Conservation (phyloP, 768 basidiomycete genomes). For the Serendipita vermifera region DNA sequence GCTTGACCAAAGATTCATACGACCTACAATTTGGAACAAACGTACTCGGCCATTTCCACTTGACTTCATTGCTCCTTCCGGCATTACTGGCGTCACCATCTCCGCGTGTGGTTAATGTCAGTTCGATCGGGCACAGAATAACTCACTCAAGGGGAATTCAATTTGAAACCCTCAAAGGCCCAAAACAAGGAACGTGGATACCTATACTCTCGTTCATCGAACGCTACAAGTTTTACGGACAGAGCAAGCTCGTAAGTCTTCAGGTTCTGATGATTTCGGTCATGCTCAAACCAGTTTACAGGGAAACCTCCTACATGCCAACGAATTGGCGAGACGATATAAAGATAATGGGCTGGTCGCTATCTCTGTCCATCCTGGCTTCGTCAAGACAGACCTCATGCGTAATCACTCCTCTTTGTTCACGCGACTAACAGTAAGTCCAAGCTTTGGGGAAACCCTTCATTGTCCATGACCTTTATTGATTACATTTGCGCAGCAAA, state of each 20-base stretch:
- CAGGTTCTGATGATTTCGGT: not conserved
- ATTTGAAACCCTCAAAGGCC: constrained; percentile 32
- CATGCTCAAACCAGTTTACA: constrained; percentile 15
- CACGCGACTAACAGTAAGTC: not conserved
- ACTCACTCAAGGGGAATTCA: constrained; percentile 21
- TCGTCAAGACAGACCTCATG: constrained; percentile 23
- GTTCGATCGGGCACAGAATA: constrained; percentile 30
- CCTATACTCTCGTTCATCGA: constrained; percentile 24
- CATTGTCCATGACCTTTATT: no score
- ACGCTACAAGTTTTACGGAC: constrained; percentile 15
- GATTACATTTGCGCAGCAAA: no score
- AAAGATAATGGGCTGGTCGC: constrained; percentile 36
- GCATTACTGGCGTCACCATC: constrained; percentile 29
- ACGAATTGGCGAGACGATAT: constrained; percentile 37
- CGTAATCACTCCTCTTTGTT: constrained; percentile 2
- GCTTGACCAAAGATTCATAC: constrained; percentile 35
- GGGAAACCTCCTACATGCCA: constrained; percentile 34
- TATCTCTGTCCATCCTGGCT: constrained; percentile 35
- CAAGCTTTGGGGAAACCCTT: not conserved
- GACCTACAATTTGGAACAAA: constrained; percentile 43
- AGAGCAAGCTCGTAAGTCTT: constrained; percentile 34
- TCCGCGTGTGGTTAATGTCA: constrained; percentile 35
- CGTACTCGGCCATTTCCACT: constrained; percentile 39
- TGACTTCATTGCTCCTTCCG: constrained; percentile 43
- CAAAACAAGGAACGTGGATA: constrained; percentile 21